Evolutionary conservation across 768 basidiomycete species (phyloP).

Genomic region (Calocera cornea): DNA sequence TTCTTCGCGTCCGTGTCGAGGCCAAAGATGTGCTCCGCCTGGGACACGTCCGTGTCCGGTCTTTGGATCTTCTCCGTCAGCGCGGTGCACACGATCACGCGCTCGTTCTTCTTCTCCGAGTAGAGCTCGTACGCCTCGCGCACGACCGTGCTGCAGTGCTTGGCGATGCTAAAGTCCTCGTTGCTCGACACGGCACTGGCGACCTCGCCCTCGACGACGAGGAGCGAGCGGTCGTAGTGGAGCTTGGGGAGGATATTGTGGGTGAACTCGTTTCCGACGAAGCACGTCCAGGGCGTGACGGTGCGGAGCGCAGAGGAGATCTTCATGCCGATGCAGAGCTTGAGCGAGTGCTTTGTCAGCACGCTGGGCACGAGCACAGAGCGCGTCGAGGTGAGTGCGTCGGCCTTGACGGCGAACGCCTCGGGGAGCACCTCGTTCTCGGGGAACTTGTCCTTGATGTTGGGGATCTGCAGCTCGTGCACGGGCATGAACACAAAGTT

Average conservation of each 20-base stretch:
- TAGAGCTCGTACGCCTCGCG: constrained; percentile 31
- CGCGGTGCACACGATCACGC: constrained; percentile 38
- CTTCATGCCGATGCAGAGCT: constrained; percentile 41
- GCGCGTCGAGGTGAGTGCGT: constrained; percentile 19
- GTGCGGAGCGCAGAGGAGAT: constrained; percentile 46
- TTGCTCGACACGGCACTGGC: constrained; percentile 36
- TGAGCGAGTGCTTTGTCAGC: constrained; percentile 36
- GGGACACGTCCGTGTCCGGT: constrained; percentile 33
- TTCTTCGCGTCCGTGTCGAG: constrained; percentile 38
- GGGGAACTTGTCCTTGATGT: constrained; percentile 39
- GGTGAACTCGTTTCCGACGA: constrained; percentile 46
- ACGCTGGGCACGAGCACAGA: constrained; percentile 41
- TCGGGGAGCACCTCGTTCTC: constrained; percentile 33
- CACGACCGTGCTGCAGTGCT: constrained; percentile 41
- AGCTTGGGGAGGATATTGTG: constrained; percentile 36
- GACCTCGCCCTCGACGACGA: constrained; percentile 36
- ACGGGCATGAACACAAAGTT: constrained; percentile 36
- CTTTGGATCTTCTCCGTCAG: constrained; percentile 30
- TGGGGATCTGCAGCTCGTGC: constrained; percentile 41
- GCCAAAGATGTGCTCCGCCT: constrained; percentile 33
- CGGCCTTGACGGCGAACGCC: constrained; percentile 31
- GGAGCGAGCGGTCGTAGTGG: constrained; percentile 30
- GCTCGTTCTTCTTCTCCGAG: constrained; percentile 25
- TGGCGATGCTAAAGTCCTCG: constrained; percentile 34
- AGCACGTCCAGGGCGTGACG: constrained; percentile 45